Base-by-base conservation (phyloP, 2,329 filamentous ascomycete species). In the Xylariaceae sp. region DNA sequence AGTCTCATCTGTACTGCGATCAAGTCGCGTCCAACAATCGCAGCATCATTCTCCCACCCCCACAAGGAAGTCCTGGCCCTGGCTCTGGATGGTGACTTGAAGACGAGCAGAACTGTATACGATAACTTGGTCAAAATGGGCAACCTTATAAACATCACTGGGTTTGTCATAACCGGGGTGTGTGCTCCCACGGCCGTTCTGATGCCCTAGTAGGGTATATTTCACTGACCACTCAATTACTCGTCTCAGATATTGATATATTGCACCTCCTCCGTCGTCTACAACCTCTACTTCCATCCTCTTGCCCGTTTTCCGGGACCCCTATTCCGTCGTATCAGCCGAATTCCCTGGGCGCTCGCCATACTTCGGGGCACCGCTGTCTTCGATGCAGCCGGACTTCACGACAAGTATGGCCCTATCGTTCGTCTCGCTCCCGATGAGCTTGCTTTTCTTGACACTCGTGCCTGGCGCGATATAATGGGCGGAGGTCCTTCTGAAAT, bases 371-470 rank as follows among this genome's bases (percentile, higher is more conserved):
- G 66, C 19, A 47, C 48, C 6, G 50, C 66, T 2, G 47, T 53
- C 2, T 61, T 54, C 37, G 49, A 58, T 29, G 48, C 65, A 1
- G 47, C 53, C 10, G 49, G 62, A 3, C 55, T 72, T 13, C 70
- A 72, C 49, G 47, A 59, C 2, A 57, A 66, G 30, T 74, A 74
- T 48, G 75, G 74, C 5, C 59, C 65, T 1, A 63, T 73, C 2
- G 70, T 77, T 13, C 71, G 75, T 6, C 54, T 74, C 36, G 62
- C 65, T 3, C 74, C 75, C 0, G 63, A 71, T 46, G 72, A 76
- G 57, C 65, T 77, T 16, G 68, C 69, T 5, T 76, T 70, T 55
- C 62, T 60, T 2, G 19, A 13, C 39, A 18, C 47, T 26, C 30
- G 26, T n/a, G 47, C 47, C n/a, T 49, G 47, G 47, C 39, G 40